Evolutionary conservation across 805 yeast species (phyloP).

Genomic region (Saccharomyces eubayanus): DNA sequence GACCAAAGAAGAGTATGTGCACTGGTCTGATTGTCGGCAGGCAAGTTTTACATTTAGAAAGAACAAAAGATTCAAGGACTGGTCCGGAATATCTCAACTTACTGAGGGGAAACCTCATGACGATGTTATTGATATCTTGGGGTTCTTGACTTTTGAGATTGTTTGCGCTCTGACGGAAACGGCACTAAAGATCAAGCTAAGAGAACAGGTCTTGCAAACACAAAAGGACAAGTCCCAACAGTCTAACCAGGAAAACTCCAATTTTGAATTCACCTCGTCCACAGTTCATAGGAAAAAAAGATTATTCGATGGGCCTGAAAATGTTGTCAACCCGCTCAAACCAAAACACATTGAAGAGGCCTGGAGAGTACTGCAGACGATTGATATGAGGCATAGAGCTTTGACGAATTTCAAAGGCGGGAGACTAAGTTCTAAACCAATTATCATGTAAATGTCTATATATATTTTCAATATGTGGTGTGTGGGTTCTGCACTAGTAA

Average conservation of each 20-base stretch:
- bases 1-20: constrained; percentile 97
- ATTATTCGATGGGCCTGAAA: constrained; percentile 83
- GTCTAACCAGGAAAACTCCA: constrained; percentile 27
- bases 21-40: constrained; percentile 98
- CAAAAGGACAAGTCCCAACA: constrained; percentile 32
- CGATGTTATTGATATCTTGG: constrained; percentile 91
- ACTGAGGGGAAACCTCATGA: constrained; percentile 90
- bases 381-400: constrained; percentile 51
- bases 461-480: background rate
- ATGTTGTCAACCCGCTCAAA: constrained; percentile 65
- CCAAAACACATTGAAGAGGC: constrained; percentile 84
- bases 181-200: constrained; percentile 70
- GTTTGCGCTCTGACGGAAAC: constrained; percentile 91
- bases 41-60: constrained; percentile 94
- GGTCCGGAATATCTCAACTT: constrained; percentile 82
- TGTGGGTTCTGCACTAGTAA: background rate
- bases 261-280: constrained; percentile 30
- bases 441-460: background rate
- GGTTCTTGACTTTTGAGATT: constrained; percentile 91
- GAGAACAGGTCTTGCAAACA: constrained; percentile 46
- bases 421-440: constrained; percentile 28
- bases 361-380: constrained; percentile 67
- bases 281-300: constrained; percentile 43
- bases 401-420: constrained; percentile 59
- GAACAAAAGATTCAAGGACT: constrained; percentile 87